Base-by-base conservation (phyloP, 148 eudicot genomes). In the Chenopodium formosanum region DNA sequence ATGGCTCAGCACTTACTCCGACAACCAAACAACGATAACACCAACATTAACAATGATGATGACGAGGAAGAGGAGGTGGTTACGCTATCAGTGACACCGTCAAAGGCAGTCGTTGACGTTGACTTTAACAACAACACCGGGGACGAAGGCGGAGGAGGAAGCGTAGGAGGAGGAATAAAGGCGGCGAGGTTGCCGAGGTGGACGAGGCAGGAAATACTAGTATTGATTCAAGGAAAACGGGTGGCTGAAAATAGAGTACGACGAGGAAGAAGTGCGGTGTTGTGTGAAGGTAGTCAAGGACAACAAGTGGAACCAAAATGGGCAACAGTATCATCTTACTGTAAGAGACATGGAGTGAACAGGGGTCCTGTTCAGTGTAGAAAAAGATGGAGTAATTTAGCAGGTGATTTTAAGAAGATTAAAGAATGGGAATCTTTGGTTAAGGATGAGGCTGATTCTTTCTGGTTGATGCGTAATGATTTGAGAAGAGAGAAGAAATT, bases 131-230 rank as follows among this genome's bases (percentile, higher is more conserved):
- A 34, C 37, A 37, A 37, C 40, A 37, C 40, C 40, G 40, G 40
- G 7, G 40, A 37, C 40, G 40, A 37, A 37, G 40, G 40, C 40
- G 40, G 40, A 37, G 40, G 40, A 44, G 86, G 74, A 7, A 83
- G 67, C 0, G 79, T 48, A 29, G 90, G 87, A 7, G 93, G 86
- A 2, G 87, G 85, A 0, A 32, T 52, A 76, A 83, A 89, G 74
- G 87, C 90, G 2, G 88, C 90, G 13, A 66, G 98, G 70, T 86
- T 95, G 46, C 98, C 98, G 0, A 88, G 98, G 1, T 95, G 97
- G 98, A 95, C 94, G 1, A 78, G 95, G n/a, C 94, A 93, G 50
- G 97, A 95, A 76, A 92, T 95, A 22, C 92, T 95, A 1, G 94
- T 95, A 17, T 80, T 95, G 6, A 93, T 95, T 37, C 95, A 95